Base-by-base conservation (phyloP, 2,329 filamentous ascomycete species). In the Lachnellula occidentalis region DNA sequence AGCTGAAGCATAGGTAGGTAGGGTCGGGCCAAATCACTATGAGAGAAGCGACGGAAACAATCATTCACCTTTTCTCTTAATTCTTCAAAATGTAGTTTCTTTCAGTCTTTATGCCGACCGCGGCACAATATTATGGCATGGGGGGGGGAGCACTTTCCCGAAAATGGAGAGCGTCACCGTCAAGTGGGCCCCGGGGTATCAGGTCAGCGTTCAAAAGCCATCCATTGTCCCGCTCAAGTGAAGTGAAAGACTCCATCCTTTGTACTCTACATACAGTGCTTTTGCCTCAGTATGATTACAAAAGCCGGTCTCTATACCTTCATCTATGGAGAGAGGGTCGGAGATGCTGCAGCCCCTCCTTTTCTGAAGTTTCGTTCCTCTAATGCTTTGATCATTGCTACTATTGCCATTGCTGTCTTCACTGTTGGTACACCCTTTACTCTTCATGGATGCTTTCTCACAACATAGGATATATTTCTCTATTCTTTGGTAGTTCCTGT, bases 401-500 rank as follows among this genome's bases (percentile, higher is more conserved):
- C 64, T 2, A 56, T 65, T 36, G 55, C 60, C 8, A 55, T 63
- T 51, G 63, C 64, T 42, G 56, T 65, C 1, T 65, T 66, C 37
- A 65, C 64, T 27, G 58, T 64, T 50, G 17, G 51, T 58, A 12
- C 27, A 34, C 15, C 41, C 3, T 15, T 24, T 5, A 19, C n/a
- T n/a, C n/a, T n/a, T 45, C 17, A 15, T 15, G 22, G 4, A 34
- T 24, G 8, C 12, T 34, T 22, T 41, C 48, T 50, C 21, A 57
- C 14, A 11, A 36, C 14, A 54, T 45, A 58, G 62, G 83, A 86
- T 66, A 81, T 85, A 63, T 83, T 85, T 61, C 74, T 81, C 37
- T 85, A 85, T 60, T 80, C 76, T 9, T 69, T 85, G 19, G 79
- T 90, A 34, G 81, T 89, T 0, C 87, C 87, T 0, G 86, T 90